phyloP scores from a whole-genome alignment of 352 stramenopile species.

The Pythium rhizo-oryzae region DNA sequence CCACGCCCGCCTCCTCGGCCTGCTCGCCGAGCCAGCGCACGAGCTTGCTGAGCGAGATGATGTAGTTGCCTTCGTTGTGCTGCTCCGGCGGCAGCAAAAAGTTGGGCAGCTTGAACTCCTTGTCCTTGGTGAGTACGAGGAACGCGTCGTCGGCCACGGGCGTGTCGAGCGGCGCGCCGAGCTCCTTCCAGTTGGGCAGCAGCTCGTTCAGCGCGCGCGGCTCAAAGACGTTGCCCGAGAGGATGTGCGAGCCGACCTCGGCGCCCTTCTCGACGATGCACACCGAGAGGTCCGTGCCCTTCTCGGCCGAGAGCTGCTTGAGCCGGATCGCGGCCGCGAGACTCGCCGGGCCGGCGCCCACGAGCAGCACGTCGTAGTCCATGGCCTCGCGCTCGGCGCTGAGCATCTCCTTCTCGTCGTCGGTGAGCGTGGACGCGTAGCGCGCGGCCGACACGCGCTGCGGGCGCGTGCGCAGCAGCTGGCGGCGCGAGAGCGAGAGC shows the following conservation, averaged over 20 bases:
- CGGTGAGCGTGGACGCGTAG: conserved; percentile 31
- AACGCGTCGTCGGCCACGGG: conserved; percentile 96
- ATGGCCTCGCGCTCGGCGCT: conserved; percentile 90
- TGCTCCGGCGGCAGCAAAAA: conserved; percentile 94
- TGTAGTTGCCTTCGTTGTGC: conserved; percentile 99
- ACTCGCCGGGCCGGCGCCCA: conserved; percentile 88
- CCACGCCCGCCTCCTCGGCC: conserved; percentile 97
- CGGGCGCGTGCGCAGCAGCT: conserved; percentile 10
- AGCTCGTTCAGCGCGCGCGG: conserved; percentile 96
- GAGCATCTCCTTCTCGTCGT: conserved; percentile 71
- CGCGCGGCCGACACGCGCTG: not conserved
- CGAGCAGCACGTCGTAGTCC: conserved; percentile 99
- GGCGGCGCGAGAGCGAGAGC: conserved; percentile 28
- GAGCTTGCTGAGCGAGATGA: conserved; percentile 97
- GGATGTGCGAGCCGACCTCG: conserved; percentile 98
- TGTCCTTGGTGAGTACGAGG: conserved; percentile 90
- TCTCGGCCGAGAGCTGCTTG: conserved; percentile 96
- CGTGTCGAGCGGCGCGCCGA: conserved; percentile 89
- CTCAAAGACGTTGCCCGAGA: conserved; percentile 99
- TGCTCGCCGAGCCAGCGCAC: conserved; percentile 96
- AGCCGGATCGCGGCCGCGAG: conserved; percentile 97
- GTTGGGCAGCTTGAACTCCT: conserved; percentile 88
- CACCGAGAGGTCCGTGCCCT: conserved; percentile 94
- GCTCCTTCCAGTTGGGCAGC: conserved; percentile 95
- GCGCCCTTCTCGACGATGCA: conserved; percentile 96